phyloP scores from a whole-genome alignment of 2,329 filamentous ascomycete genomes.

The Pestalotiopsis sp. region DNA sequence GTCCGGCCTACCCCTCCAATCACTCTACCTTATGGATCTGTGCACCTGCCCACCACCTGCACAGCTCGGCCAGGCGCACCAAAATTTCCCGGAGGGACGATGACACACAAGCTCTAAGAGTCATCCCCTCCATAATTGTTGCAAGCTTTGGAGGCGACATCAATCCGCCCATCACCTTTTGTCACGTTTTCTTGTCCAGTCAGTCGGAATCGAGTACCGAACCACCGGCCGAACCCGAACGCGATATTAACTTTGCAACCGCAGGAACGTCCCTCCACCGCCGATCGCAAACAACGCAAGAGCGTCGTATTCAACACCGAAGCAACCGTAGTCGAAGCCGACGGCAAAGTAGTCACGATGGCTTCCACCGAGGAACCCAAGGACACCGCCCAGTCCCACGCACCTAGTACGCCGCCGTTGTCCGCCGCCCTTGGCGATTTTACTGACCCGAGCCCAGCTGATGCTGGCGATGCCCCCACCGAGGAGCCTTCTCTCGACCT shows the following conservation, averaged over 20 bases:
- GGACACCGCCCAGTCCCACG: slow-evolving; percentile 80
- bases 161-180: neutral
- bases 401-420: slow-evolving; percentile 65
- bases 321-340: slow-evolving; percentile 82
- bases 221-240: slow-evolving; percentile 7
- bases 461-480: slow-evolving; percentile 35
- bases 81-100: slow-evolving; percentile 6
- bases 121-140: slow-evolving; percentile 5
- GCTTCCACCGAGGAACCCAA: slow-evolving; percentile 76
- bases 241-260: slow-evolving; percentile 17
- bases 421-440: slow-evolving; percentile 57
- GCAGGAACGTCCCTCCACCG: slow-evolving; percentile 29
- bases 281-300: slow-evolving; percentile 78
- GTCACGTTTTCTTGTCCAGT: neutral
- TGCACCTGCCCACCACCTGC: slow-evolving; percentile 7
- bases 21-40: neutral
- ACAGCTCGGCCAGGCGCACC: neutral
- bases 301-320: slow-evolving; percentile 93
- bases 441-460: slow-evolving; percentile 52
- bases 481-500: slow-evolving; percentile 66
- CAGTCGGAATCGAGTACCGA: neutral
- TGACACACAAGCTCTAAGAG: slow-evolving; percentile 5
- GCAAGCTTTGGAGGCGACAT: neutral
- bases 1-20: neutral
- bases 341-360: slow-evolving; percentile 81